Conservation (phyloP, 352 stramenopile species). For the Phytophthora pisi region DNA sequence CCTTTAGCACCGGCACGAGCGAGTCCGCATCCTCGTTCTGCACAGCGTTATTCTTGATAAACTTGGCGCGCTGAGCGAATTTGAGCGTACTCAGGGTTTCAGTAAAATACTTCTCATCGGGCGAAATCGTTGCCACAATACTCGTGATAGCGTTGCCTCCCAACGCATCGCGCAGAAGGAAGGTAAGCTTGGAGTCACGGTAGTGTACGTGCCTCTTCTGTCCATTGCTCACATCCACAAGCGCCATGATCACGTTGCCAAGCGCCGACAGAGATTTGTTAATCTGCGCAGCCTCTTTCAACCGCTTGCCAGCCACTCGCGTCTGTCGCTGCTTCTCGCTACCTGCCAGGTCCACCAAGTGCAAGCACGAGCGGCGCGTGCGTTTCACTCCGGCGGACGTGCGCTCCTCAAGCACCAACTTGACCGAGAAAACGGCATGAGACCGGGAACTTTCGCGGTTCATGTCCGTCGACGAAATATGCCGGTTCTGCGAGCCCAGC, state of each 20-base stretch:
- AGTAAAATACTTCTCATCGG: slow-evolving; percentile 83
- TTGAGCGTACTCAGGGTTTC: slow-evolving; percentile 90
- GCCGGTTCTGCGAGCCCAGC: slow-evolving; percentile 86
- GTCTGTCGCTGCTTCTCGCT: slow-evolving; percentile 90
- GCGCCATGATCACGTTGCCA: slow-evolving; percentile 90
- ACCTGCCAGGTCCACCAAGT: slow-evolving; percentile 88
- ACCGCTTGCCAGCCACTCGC: slow-evolving; percentile 69
- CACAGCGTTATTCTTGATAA: slow-evolving; percentile 90
- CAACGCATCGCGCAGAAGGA: slow-evolving; percentile 77
- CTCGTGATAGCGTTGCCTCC: slow-evolving; percentile 89
- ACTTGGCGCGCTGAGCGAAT: slow-evolving; percentile 89
- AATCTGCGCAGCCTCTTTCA: slow-evolving; percentile 91
- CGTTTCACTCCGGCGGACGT: slow-evolving; percentile 62
- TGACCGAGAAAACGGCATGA: slow-evolving; percentile 97
- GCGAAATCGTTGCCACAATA: slow-evolving; percentile 82
- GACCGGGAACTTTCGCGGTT: slow-evolving; percentile 96
- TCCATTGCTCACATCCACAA: slow-evolving; percentile 85
- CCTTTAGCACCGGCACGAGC: slow-evolving; percentile 73
- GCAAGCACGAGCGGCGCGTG: slow-evolving; percentile 76
- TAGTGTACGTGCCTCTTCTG: slow-evolving; percentile 86
- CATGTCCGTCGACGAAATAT: slow-evolving; percentile 97
- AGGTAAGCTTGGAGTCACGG: slow-evolving; percentile 88
- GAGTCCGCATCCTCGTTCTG: slow-evolving; percentile 86
- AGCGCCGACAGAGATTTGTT: slow-evolving; percentile 90
- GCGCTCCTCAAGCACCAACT: slow-evolving; percentile 86